Conservation (phyloP, 2,329 filamentous ascomycete genomes). For the Pseudogymnoascus sp. region DNA sequence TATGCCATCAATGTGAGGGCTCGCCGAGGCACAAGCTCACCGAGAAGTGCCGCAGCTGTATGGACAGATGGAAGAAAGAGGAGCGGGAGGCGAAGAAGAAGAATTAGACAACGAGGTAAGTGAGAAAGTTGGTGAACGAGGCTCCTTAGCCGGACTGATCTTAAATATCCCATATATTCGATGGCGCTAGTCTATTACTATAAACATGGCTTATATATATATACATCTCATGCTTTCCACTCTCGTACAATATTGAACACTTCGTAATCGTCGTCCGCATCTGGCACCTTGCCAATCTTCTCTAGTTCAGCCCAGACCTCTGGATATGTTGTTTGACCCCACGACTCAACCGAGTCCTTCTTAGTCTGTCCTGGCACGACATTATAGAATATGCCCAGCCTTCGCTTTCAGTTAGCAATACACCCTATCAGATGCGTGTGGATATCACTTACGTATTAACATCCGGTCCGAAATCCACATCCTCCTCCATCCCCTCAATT, state of each 20-base stretch:
- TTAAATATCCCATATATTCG: constrained; percentile 1
- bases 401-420: constrained; percentile 26
- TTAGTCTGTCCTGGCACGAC: constrained; percentile 55
- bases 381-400: constrained; percentile 69
- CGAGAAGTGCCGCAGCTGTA: background rate
- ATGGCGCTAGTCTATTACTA: background rate
- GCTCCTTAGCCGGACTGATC: background rate
- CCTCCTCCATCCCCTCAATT: constrained; percentile 57
- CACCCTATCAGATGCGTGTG: background rate
- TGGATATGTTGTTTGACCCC: constrained; percentile 62
- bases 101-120: background rate
- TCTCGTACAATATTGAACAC: constrained; percentile 21
- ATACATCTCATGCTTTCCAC: constrained; percentile 9
- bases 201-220: background rate
- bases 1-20: background rate
- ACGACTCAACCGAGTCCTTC: constrained; percentile 63
- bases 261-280: constrained; percentile 21
- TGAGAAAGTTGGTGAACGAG: background rate
- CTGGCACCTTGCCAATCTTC: constrained; percentile 18
- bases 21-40: background rate
- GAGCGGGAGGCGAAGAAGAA: background rate
- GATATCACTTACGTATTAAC: constrained; percentile 55
- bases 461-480: constrained; percentile 60
- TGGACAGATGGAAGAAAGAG: background rate
- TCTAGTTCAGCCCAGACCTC: constrained; percentile 57